Conservation (phyloP, 306 rosid species). For the Parietaria judaica region DNA sequence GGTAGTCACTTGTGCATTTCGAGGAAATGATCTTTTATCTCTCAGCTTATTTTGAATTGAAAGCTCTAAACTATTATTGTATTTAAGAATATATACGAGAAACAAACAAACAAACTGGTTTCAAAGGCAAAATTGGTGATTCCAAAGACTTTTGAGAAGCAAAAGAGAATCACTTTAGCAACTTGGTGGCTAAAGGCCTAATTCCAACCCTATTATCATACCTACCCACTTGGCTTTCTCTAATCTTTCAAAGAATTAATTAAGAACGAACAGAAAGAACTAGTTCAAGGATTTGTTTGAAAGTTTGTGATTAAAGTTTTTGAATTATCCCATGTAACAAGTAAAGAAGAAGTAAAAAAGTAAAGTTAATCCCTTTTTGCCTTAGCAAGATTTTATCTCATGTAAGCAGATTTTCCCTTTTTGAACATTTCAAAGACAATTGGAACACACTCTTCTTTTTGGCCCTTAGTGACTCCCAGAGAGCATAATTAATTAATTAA, state of each 20-base stretch:
- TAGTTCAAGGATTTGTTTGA: conserved; percentile 7
- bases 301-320: conserved; percentile 5
- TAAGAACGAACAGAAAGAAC: not conserved
- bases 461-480: conserved; percentile 32
- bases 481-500: conserved; percentile 11
- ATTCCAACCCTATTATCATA: not conserved
- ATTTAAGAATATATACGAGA: not conserved
- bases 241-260: not conserved
- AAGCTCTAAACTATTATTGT: not conserved
- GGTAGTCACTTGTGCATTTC: too few species aligned
- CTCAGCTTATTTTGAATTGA: too few species aligned
- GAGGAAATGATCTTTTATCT: too few species aligned
- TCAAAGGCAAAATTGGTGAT: conserved; percentile 7
- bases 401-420: conserved; percentile 21
- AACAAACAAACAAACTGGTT: not conserved
- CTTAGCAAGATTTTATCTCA: conserved; percentile 10
- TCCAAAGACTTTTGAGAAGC: conserved; percentile 12
- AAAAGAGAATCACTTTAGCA: conserved; percentile 11
- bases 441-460: conserved; percentile 18
- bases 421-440: conserved; percentile 9
- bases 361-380: conserved; percentile 13
- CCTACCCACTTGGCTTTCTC: not conserved
- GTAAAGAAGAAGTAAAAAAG: conserved; percentile 3
- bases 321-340: not conserved
- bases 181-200: conserved; percentile 5